A percentile compares a stretch with the other conserved stretches of the same genome.
phyloP scores from a whole-genome alignment of 192 early-diverging fungal species.

The Allomyces javanicus region DNA sequence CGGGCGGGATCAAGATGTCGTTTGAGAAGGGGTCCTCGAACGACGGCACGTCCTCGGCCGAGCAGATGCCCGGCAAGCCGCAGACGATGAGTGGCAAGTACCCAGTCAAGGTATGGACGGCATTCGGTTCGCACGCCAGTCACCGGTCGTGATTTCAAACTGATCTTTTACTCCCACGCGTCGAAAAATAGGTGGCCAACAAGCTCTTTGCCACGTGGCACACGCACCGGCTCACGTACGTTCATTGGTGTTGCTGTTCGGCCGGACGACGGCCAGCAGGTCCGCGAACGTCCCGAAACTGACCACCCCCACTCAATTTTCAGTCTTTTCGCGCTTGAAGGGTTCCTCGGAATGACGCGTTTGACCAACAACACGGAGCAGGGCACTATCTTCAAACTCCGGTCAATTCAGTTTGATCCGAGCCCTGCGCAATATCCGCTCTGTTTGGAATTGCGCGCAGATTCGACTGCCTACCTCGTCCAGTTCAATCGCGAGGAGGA shows the following conservation, averaged over 20 bases:
- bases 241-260: too few species aligned
- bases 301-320: too few species aligned
- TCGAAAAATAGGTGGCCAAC: background rate
- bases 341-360: background rate
- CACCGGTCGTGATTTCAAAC: too few species aligned
- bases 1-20: background rate
- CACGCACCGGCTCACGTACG: background rate
- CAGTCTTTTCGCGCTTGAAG: background rate
- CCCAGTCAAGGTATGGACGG: background rate
- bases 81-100: background rate
- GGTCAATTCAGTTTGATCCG: background rate
- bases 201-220: background rate
- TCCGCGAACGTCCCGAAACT: too few species aligned
- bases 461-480: background rate
- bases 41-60: background rate
- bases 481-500: background rate
- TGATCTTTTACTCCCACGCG: too few species aligned
- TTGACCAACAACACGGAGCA: background rate
- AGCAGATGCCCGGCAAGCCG: background rate
- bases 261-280: too few species aligned
- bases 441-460: background rate
- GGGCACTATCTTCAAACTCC: background rate
- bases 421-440: background rate
- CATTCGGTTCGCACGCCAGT: too few species aligned
- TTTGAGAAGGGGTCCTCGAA: background rate